Evolutionary conservation across 768 basidiomycete species (phyloP), one percentile per base, ranked within the genome.

Genomic region (Harrya chromipes): DNA sequence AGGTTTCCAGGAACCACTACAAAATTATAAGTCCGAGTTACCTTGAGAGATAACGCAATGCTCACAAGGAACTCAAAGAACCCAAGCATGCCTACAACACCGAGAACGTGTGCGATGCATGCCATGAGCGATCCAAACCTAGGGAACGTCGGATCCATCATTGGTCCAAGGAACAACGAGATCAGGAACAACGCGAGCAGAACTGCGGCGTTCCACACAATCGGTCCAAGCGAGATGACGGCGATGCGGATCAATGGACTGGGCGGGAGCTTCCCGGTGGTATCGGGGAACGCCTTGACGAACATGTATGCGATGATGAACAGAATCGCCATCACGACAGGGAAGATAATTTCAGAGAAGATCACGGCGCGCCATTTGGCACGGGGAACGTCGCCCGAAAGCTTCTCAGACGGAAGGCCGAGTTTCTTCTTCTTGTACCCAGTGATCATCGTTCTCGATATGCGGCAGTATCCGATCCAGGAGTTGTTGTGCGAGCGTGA

Each of bases 351-450:
- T 67, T 95, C 91, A 3, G 90, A 87, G 57, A 91, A 80, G 49
- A 95, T 70, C 52, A 95, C 91, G 10, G 92, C 86, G 42, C 89
- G 84, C 93, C 92, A 95, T 34, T 83, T 81, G 10, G 94, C 97
- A 40, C 95, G 84, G 17, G 97, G 95, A 31, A 93, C 87, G 65
- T 98, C 97, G 45, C 88, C 88, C 6, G 94, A 94, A 23, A 98
- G 78, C 70, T 97, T 98, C 71, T 98, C 95, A 0, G 94, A 97
- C 2, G 97, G 97, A 63, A 93, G 88, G 19, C 97, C 97, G 6
- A 99, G 83, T 58, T 84, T 83, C 79, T 98, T 97, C 76, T 90
- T 91, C 81, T 98, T 98, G 83, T 94, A 99, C n/a, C 97, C 97
- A 16, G 97, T 99, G 65, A 99, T 95, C 82, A 92, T 88, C 16